These are phyloP conservation scores for Paecilomyces sp. DNA, from an alignment of 2,329 filamentous ascomycete genomes.

Conservation along the genomic window DNA sequence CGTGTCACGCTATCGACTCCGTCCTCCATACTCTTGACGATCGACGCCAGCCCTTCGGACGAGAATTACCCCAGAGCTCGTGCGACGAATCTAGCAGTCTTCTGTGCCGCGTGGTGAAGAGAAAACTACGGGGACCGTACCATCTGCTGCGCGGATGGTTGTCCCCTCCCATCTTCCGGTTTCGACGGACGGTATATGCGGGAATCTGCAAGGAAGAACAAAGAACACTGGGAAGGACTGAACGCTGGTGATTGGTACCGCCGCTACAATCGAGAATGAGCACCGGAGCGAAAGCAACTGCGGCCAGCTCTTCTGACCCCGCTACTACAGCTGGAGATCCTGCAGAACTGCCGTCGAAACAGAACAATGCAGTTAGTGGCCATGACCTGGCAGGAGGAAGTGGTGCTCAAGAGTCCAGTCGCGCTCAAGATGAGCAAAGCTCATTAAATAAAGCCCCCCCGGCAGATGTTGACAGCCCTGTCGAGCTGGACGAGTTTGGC, in stretches of 20 bases:
- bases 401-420: neutral
- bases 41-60: neutral
- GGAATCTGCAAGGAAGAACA: neutral
- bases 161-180: neutral
- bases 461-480: neutral
- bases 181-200: neutral
- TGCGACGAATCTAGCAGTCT: neutral
- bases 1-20: neutral
- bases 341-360: neutral
- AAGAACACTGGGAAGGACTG: neutral
- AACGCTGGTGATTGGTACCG: neutral
- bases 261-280: neutral
- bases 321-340: neutral
- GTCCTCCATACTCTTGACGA: neutral
- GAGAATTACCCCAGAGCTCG: neutral
- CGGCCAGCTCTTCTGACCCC: neutral
- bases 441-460: neutral
- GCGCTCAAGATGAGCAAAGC: neutral
- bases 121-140: neutral
- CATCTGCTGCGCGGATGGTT: neutral
- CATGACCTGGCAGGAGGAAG: neutral
- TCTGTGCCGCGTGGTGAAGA: neutral
- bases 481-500: conserved; percentile 31
- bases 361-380: neutral
- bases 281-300: neutral